A percentile compares a stretch with the other conserved stretches of the same genome.
Conservation (phyloP, 345 rosid genomes). For the Eucalyptus globulus region DNA sequence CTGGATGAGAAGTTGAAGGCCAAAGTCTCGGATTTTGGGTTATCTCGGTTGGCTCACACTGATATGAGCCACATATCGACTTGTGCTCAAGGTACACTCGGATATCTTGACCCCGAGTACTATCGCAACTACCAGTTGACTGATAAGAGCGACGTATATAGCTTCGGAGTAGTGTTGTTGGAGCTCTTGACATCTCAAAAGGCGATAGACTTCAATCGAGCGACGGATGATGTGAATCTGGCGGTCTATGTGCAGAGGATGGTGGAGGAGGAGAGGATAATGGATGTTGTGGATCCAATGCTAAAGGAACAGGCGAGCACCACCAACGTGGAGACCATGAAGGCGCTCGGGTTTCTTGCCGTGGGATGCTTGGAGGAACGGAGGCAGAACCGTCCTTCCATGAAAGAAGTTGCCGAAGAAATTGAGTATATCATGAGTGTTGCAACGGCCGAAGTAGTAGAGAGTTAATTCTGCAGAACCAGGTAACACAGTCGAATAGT, state of each 20-base stretch:
- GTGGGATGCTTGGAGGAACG: constrained; percentile 42
- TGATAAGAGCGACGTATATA: constrained; percentile 44
- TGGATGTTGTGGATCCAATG: constrained; percentile 17
- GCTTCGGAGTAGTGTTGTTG: constrained; percentile 40
- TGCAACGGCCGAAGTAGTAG: neutral
- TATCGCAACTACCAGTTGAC: constrained; percentile 31
- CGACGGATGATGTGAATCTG: constrained; percentile 32
- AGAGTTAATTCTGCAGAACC: neutral
- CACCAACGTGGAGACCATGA: constrained; percentile 35
- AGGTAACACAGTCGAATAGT: neutral
- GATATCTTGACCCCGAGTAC: constrained; percentile 40
- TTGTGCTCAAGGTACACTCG: constrained; percentile 43
- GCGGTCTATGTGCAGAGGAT: constrained; percentile 18
- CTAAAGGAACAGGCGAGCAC: constrained; percentile 10
- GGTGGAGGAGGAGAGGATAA: constrained; percentile 22
- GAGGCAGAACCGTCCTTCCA: constrained; percentile 52
- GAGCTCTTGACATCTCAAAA: constrained; percentile 31
- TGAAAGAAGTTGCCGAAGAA: constrained; percentile 48
- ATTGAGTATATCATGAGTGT: constrained; percentile 33
- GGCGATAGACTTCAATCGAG: constrained; percentile 31
- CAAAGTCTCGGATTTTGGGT: constrained; percentile 37
- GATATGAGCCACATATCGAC: constrained; percentile 37
- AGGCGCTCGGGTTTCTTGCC: constrained; percentile 30
- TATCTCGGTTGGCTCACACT: constrained; percentile 27
- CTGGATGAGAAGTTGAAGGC: constrained; percentile 29